Conservation (phyloP, 805 yeast species). For the Maudiozyma barnettii region DNA sequence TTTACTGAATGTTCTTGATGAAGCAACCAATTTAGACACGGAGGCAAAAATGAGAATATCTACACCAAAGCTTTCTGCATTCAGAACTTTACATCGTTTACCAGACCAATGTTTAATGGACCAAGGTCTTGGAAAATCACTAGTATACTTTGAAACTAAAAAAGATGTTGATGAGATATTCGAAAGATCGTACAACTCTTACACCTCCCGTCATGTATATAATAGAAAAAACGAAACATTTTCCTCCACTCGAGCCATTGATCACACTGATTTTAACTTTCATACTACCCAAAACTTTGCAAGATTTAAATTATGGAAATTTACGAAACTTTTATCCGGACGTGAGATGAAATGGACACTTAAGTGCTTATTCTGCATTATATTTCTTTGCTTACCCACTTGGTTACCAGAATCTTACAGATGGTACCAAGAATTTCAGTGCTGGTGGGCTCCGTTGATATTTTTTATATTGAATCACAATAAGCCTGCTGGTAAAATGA, state of each 20-base stretch:
- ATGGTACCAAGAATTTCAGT: conserved; percentile 37
- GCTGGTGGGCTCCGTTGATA: conserved; percentile 36
- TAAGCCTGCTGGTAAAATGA: conserved; percentile 33
- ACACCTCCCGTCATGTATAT: conserved; percentile 33
- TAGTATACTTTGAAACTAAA: conserved; percentile 35
- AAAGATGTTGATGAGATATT: conserved; percentile 39
- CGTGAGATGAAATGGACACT: conserved; percentile 37
- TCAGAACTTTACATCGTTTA: conserved; percentile 34
- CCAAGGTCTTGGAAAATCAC: conserved; percentile 38
- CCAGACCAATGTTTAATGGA: conserved; percentile 37
- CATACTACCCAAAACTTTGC: conserved; percentile 31
- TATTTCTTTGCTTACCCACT: conserved; percentile 35
- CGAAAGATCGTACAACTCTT: conserved; percentile 35
- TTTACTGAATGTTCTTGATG: conserved; percentile 21
- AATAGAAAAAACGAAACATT: conserved; percentile 4
- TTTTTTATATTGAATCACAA: conserved; percentile 35
- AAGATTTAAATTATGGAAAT: conserved; percentile 34
- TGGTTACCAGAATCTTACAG: conserved; percentile 32
- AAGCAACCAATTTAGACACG: conserved; percentile 18
- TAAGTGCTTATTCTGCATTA: conserved; percentile 30
- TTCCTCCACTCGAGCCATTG: conserved; percentile 30
- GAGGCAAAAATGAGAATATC: conserved; percentile 29
- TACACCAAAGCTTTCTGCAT: conserved; percentile 33
- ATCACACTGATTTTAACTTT: conserved; percentile 34
- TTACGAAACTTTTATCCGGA: conserved; percentile 28